A percentile compares a stretch with the other conserved stretches of the same genome.
Conservation (phyloP, 2,329 filamentous ascomycete species). For the Diaporthe ilicicola region DNA sequence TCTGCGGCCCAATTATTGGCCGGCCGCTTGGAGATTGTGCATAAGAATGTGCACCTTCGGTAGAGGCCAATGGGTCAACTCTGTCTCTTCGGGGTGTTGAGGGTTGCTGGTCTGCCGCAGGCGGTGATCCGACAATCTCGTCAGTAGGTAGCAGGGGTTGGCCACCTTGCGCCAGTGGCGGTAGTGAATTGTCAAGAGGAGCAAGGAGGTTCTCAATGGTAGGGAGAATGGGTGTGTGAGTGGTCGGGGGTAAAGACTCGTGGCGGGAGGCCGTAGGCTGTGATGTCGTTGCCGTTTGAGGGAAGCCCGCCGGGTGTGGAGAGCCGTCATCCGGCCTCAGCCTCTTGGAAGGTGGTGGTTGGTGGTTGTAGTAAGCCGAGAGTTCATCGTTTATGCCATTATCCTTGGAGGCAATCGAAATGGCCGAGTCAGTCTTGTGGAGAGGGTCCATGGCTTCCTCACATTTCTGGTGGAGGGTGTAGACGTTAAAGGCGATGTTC, state of each 20-base stretch:
- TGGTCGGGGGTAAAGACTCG: neutral
- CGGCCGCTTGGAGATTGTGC: neutral
- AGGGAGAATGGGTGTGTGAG: neutral
- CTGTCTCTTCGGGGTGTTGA: neutral
- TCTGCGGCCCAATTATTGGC: neutral
- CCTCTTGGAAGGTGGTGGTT: neutral
- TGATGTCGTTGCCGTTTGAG: neutral
- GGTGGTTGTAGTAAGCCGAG: neutral
- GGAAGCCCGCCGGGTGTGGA: neutral
- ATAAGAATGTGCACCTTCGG: neutral
- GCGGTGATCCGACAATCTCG: neutral
- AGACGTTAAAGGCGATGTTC: neutral
- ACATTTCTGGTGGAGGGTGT: neutral
- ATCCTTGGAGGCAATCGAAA: conserved; percentile 32
- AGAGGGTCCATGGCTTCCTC: conserved; percentile 31
- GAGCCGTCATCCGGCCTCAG: conserved; percentile 1
- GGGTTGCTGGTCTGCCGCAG: neutral
- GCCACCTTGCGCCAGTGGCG: neutral
- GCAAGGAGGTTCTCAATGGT: conserved; percentile 17
- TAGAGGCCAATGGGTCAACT: neutral
- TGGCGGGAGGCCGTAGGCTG: neutral
- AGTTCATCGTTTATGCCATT: conserved; percentile 9
- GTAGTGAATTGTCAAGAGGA: conserved; percentile 1
- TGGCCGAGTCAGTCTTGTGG: conserved; percentile 34
- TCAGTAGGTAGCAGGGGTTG: neutral